Evolutionary conservation across 2,329 filamentous ascomycete species (phyloP).

Genomic region (Beauveria brongniartii): DNA sequence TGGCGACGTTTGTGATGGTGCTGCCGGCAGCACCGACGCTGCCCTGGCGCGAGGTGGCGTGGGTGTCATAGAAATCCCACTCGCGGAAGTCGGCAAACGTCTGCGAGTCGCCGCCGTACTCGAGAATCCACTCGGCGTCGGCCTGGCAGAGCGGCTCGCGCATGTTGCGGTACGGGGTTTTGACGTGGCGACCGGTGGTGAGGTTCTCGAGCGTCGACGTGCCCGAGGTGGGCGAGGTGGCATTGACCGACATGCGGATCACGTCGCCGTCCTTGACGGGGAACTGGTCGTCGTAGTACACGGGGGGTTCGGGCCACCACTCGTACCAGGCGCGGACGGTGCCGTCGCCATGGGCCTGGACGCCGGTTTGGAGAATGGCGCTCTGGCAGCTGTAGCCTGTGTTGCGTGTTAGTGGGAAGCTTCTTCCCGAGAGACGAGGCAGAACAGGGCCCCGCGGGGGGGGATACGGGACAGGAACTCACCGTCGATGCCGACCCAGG

Average conservation of each 20-base stretch:
- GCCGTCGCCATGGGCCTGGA: constrained; percentile 28
- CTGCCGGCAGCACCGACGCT: constrained; percentile 26
- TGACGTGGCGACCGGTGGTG: constrained; percentile 39
- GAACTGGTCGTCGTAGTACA: constrained; percentile 24
- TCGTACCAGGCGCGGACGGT: constrained; percentile 32
- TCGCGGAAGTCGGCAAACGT: constrained; percentile 11
- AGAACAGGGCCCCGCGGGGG: not conserved
- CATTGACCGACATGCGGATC: constrained; percentile 18
- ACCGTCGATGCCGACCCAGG: constrained; percentile 37
- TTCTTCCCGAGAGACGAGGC: too few species aligned
- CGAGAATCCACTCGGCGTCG: constrained; percentile 54
- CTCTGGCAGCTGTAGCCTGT: constrained; percentile 25
- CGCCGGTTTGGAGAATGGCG: constrained; percentile 32
- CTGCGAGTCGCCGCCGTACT: constrained; percentile 23
- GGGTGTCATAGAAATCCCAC: constrained; percentile 4
- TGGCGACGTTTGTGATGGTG: not conserved
- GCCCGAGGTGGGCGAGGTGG: constrained; percentile 15
- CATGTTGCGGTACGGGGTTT: constrained; percentile 38
- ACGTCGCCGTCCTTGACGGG: constrained; percentile 16
- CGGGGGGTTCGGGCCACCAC: constrained; percentile 31
- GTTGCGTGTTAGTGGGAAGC: too few species aligned
- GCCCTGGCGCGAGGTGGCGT: constrained; percentile 19
- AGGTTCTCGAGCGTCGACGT: constrained; percentile 31
- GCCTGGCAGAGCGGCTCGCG: constrained; percentile 34
- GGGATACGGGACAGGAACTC: not conserved